A percentile compares a stretch with the other conserved stretches of the same genome.
Conservation (phyloP, 305 asterid genomes). For the Fraxinus velutina region DNA sequence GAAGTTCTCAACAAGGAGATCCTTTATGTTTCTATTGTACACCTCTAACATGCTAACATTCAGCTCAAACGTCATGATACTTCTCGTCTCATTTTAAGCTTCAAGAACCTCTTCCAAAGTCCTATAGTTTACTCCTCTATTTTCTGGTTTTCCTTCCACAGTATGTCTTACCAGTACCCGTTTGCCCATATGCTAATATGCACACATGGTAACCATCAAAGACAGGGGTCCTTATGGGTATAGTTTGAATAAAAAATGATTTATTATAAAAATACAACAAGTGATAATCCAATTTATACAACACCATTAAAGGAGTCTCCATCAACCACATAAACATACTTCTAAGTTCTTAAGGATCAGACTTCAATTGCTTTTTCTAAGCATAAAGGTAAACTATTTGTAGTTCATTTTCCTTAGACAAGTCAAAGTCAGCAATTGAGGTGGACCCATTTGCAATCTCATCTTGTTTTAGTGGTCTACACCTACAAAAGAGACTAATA, state of each 20-base stretch:
- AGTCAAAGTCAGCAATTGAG: slow-evolving; percentile 63
- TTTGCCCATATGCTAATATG: slow-evolving; percentile 93
- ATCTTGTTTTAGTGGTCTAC: slow-evolving; percentile 72
- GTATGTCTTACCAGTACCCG: slow-evolving; percentile 45
- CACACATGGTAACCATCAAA: slow-evolving; percentile 91
- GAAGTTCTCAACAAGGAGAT: slow-evolving; percentile 70
- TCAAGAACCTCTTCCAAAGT: slow-evolving; percentile 76
- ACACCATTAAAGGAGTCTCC: not conserved
- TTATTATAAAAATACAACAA: not conserved
- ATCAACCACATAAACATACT: slow-evolving; percentile 7
- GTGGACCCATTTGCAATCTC: slow-evolving; percentile 59
- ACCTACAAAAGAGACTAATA: slow-evolving; percentile 61
- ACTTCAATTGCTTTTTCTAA: slow-evolving; percentile 65
- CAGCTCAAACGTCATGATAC: slow-evolving; percentile 59
- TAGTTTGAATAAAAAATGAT: slow-evolving; percentile 60
- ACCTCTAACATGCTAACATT: slow-evolving; percentile 92
- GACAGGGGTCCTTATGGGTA: slow-evolving; percentile 80
- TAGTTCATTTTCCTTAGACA: slow-evolving; percentile 74
- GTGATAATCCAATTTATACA: not conserved
- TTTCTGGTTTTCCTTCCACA: slow-evolving; percentile 91
- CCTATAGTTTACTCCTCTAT: slow-evolving; percentile 39
- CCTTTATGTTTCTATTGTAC: slow-evolving; percentile 89
- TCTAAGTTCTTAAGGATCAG: slow-evolving; percentile 34
- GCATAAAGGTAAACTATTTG: slow-evolving; percentile 49
- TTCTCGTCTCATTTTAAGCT: slow-evolving; percentile 55